phyloP scores from a whole-genome alignment of 805 yeast species.

The Wickerhamomyces subpelliculosus region DNA sequence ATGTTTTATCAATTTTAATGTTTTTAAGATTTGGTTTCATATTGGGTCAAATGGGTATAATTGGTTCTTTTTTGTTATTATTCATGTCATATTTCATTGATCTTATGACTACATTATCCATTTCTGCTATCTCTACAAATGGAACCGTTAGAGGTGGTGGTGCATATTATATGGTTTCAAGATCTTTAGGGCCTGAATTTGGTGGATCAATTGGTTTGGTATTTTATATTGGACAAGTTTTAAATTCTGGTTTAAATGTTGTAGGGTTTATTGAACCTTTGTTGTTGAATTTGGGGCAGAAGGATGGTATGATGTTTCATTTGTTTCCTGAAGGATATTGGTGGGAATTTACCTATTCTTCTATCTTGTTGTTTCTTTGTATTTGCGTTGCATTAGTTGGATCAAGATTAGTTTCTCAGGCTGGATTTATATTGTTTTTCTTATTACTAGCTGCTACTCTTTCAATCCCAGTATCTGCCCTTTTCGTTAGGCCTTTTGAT shows the following conservation, averaged over 20 bases:
- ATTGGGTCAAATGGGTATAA: constrained; percentile 87
- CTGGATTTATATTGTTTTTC: constrained; percentile 70
- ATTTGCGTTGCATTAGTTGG: constrained; percentile 76
- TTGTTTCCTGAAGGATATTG: constrained; percentile 65
- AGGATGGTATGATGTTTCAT: constrained; percentile 46
- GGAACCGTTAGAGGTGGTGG: constrained; percentile 99
- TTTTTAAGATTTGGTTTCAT: constrained; percentile 93
- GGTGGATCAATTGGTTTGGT: constrained; percentile 97
- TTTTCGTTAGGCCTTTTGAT: constrained; percentile 58
- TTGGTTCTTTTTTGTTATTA: constrained; percentile 67
- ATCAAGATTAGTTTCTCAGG: constrained; percentile 70
- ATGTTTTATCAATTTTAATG: constrained; percentile 91
- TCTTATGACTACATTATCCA: constrained; percentile 77
- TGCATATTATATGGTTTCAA: constrained; percentile 93
- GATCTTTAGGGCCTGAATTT: constrained; percentile 95
- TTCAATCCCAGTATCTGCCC: constrained; percentile 73
- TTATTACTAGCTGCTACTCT: constrained; percentile 63
- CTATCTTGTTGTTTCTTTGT: constrained; percentile 62
- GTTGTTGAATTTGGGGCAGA: constrained; percentile 64
- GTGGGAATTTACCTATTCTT: constrained; percentile 67
- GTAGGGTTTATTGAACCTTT: constrained; percentile 94
- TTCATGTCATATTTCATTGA: constrained; percentile 73
- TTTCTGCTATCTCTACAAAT: constrained; percentile 94
- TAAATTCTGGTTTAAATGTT: constrained; percentile 87
- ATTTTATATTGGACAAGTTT: constrained; percentile 89